Conservation (phyloP, 2,329 filamentous ascomycete species). For the Dryadomyces quercus-mongolicae region DNA sequence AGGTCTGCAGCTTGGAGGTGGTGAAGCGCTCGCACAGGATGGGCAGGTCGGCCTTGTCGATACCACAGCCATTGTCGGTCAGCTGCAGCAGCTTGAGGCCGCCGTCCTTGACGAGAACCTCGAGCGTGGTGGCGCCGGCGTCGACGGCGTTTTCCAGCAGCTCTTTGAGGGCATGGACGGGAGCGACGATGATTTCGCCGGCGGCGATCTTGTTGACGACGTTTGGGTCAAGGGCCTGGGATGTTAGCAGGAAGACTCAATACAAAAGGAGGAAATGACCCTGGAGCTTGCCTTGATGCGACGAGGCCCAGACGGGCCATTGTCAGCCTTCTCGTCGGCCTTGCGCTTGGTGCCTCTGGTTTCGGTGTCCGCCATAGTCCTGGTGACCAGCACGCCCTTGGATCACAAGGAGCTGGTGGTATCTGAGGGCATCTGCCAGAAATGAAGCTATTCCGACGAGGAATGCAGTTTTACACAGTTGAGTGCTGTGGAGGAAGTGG, state of each 20-base stretch:
- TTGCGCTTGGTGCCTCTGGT: constrained; percentile 7
- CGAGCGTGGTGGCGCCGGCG: constrained; percentile 83
- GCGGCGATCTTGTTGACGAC: constrained; percentile 98
- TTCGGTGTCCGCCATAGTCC: too few species aligned
- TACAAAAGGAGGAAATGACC: too few species aligned
- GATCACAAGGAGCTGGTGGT: too few species aligned
- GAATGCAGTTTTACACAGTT: too few species aligned
- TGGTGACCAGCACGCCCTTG: too few species aligned
- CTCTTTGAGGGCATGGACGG: constrained; percentile 91
- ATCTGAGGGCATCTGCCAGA: too few species aligned
- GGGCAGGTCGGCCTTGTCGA: constrained; percentile 84
- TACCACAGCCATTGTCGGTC: constrained; percentile 92
- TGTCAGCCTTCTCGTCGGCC: not conserved
- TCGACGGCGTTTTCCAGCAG: constrained; percentile 95
- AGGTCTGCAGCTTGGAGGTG: constrained; percentile 86
- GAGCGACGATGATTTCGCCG: constrained; percentile 95
- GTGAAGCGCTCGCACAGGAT: constrained; percentile 95
- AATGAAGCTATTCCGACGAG: too few species aligned
- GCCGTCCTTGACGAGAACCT: constrained; percentile 88
- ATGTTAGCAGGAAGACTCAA: not conserved
- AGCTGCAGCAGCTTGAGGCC: constrained; percentile 93
- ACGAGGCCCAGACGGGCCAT: constrained; percentile 12
- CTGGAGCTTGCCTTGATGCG: constrained; percentile 41
- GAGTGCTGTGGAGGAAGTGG: too few species aligned
- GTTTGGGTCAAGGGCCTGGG: constrained; percentile 71